phyloP scores from a whole-genome alignment of 164 flowering plant genomes.

The Magnolia sinica region DNA sequence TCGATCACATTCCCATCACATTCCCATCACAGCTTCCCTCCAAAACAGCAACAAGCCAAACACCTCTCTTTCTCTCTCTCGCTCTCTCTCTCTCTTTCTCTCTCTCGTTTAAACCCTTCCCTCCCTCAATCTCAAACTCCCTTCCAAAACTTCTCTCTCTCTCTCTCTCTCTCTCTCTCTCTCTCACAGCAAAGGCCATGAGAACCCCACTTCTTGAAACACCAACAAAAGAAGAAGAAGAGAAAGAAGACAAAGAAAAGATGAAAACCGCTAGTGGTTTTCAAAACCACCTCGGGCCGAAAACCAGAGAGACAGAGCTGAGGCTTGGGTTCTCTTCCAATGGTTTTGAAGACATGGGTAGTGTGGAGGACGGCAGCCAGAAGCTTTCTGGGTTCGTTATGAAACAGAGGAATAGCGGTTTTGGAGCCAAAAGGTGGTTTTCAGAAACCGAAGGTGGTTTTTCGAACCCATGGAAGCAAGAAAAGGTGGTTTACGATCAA shows the following conservation, averaged over 20 bases:
- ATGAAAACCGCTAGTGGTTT: background rate
- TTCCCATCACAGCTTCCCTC: background rate
- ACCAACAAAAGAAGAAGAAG: constrained; percentile 3
- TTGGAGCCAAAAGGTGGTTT: constrained; percentile 15
- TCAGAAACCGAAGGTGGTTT: constrained; percentile 10
- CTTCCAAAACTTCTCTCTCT: background rate
- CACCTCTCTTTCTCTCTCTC: background rate
- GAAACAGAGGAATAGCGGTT: constrained; percentile 6
- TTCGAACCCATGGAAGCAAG: background rate
- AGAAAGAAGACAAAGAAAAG: constrained; percentile 1
- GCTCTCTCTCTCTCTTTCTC: too few relatives aligned
- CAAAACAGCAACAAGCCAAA: background rate
- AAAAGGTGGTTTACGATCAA: constrained; percentile 9
- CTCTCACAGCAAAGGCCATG: background rate
- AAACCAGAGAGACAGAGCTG: constrained; percentile 19
- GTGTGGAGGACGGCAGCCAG: background rate
- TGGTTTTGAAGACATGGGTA: constrained; percentile 8
- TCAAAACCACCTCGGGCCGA: constrained; percentile 14
- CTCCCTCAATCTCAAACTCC: background rate
- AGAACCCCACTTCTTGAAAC: constrained; percentile 4
- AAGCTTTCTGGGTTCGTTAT: background rate
- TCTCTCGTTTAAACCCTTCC: background rate
- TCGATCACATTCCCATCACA: background rate
- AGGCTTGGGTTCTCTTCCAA: constrained; percentile 15
- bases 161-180: background rate